Base-by-base conservation (phyloP, 176 grass and related monocot genomes). In the Tillandsia leiboldiana region DNA sequence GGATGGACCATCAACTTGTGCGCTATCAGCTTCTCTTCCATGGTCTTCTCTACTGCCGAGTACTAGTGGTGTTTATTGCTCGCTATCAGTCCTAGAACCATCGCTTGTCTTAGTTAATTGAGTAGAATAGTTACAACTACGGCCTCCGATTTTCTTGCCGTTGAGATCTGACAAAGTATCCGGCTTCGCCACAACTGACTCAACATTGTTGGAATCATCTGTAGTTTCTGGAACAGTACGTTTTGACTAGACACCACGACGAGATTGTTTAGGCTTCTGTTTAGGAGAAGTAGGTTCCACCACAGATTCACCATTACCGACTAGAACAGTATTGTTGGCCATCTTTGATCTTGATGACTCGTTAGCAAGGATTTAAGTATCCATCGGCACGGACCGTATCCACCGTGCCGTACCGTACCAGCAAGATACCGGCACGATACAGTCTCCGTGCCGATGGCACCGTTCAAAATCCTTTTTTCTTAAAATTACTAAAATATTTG, bases 261-360 rank as follows among this genome's bases (percentile, higher is more conserved):
- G 80, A 77, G 76, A 58, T 27, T 63, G 67, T 82, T 86, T 75
- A 62, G 64, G 53, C 48, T 89, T 92, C 58, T 91, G 88, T 74
- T 85, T 77, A 70, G 86, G 80, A 80, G 85, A 87, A 80, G 80
- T 58, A 26, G 70, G 78, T 72, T 82, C 79, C 67, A 75, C 74
- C 72, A 69, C 72, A 48, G 81, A 73, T 68, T 86, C 79, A 69
- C 84, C 84, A 68, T 75, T 85, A 67, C 69, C 80, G 20, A 75
- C 66, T 72, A 49, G 71, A 79, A 72, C 50, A 74, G 50, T 72
- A 71, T 64, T 62, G 65, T 80, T 85, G 79, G 66, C 71, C 62
- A 80, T 77, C 17, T 20, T 67, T 14, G 26, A 63, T 77, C 68
- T 58, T 20, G 69, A 73, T 78, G 48, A 28, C 74, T 20, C n/a